Conservation (phyloP, 1,139 yeast genomes). For the Taphrina sp. region DNA sequence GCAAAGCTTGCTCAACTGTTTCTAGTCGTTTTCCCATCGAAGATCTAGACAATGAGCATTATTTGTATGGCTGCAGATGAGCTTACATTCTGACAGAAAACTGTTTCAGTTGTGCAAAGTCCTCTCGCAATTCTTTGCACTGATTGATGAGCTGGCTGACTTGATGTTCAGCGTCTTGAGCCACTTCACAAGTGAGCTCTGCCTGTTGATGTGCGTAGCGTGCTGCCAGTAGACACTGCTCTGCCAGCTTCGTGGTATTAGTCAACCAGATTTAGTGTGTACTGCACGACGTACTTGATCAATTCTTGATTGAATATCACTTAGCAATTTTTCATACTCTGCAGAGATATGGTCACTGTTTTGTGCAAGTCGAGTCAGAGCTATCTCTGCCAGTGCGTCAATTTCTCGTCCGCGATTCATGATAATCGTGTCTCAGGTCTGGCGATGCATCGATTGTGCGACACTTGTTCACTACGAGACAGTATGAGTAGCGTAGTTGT, state of each 20-base stretch:
- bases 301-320: background rate
- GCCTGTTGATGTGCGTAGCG: conserved; percentile 20
- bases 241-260: conserved; percentile 9
- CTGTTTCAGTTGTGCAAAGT: conserved; percentile 5
- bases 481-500: no score
- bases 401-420: background rate
- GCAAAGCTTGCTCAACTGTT: background rate
- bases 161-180: conserved; percentile 14
- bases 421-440: no score
- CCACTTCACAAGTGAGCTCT: background rate
- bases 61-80: background rate
- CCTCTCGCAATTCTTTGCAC: conserved; percentile 20
- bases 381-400: conserved; percentile 15
- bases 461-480: no score
- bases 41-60: background rate
- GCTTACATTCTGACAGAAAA: conserved; percentile 12
- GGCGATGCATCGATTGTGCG: no score
- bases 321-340: conserved; percentile 13
- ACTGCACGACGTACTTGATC: conserved; percentile 12
- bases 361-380: conserved; percentile 13
- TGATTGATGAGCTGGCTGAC: conserved; percentile 10
- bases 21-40: background rate
- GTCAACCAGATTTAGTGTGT: no score
- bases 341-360: conserved; percentile 9
- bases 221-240: conserved; percentile 19